Evolutionary conservation across 331 rosid species (phyloP).

Genomic region (Phaseolus coccineus): DNA sequence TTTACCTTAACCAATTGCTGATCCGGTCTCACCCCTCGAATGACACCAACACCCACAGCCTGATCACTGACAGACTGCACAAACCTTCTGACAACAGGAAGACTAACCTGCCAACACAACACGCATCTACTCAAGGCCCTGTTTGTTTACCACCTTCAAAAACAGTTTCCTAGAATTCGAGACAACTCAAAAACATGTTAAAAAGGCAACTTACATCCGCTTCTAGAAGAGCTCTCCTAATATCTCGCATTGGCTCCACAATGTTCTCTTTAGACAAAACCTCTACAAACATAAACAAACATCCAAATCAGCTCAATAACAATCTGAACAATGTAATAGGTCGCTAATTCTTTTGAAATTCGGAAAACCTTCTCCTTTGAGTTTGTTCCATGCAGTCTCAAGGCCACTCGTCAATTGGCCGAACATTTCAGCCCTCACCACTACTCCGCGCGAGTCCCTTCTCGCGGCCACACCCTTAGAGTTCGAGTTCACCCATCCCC

Average conservation of each 20-base stretch:
- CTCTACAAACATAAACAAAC: constrained; percentile 63
- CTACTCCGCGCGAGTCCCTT: constrained; percentile 57
- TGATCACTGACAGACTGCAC: constrained; percentile 93
- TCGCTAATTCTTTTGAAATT: neutral
- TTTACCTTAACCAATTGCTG: constrained; percentile 95
- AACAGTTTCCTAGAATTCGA: neutral
- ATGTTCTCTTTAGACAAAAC: constrained; percentile 94
- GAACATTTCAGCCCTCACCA: constrained; percentile 94
- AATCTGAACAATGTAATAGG: neutral
- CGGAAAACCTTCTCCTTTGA: constrained; percentile 88
- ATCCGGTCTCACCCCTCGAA: constrained; percentile 90
- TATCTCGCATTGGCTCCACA: constrained; percentile 97
- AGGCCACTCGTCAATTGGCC: constrained; percentile 93
- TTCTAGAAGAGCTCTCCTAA: constrained; percentile 95
- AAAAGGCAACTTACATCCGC: constrained; percentile 79
- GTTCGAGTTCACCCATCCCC: constrained; percentile 89
- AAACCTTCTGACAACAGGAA: constrained; percentile 98
- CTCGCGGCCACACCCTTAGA: constrained; percentile 51
- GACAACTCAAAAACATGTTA: neutral
- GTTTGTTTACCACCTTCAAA: neutral
- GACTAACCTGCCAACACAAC: constrained; percentile 81
- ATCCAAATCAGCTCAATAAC: neutral
- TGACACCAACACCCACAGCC: constrained; percentile 94
- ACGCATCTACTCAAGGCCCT: neutral
- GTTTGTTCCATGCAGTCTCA: constrained; percentile 96